Conservation (phyloP, 768 basidiomycete species). For the Saitozyma podzolica region DNA sequence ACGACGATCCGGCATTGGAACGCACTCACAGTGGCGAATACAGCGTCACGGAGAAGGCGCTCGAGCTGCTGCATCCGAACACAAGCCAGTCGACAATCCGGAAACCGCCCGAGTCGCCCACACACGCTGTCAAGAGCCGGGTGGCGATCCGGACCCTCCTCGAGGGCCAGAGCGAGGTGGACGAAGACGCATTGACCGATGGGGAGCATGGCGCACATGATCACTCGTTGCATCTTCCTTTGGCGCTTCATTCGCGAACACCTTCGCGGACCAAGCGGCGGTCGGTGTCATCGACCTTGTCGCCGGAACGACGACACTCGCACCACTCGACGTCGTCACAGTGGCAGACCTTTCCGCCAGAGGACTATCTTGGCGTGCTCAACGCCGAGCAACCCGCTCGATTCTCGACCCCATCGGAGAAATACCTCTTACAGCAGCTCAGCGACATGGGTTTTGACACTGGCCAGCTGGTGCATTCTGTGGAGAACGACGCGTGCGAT, state of each 20-base stretch:
- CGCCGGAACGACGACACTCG: slow-evolving; percentile 41
- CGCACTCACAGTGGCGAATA: slow-evolving; percentile 24
- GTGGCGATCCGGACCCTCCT: slow-evolving; percentile 23
- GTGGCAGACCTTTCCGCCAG: slow-evolving; percentile 51
- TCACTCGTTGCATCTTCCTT: slow-evolving; percentile 61
- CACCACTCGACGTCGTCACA: slow-evolving; percentile 57
- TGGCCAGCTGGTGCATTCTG: slow-evolving; percentile 92
- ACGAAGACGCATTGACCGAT: slow-evolving; percentile 26
- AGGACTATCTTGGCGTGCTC: slow-evolving; percentile 56
- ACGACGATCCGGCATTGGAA: slow-evolving; percentile 25
- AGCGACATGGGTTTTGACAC: slow-evolving; percentile 82
- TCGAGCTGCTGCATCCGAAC: slow-evolving; percentile 45
- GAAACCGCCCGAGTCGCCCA: slow-evolving; percentile 12
- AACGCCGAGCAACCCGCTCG: slow-evolving; percentile 62
- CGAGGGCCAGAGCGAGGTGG: slow-evolving; percentile 43
- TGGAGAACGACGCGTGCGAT: slow-evolving; percentile 88
- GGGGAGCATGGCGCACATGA: slow-evolving; percentile 35
- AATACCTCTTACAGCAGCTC: slow-evolving; percentile 73
- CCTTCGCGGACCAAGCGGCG: slow-evolving; percentile 94
- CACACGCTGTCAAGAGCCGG: slow-evolving; percentile 4
- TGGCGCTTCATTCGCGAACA: slow-evolving; percentile 63
- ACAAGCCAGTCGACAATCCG: slow-evolving; percentile 51
- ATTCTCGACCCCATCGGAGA: slow-evolving; percentile 82
- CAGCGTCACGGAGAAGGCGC: slow-evolving; percentile 29
- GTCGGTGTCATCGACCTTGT: slow-evolving; percentile 81